Base-by-base conservation (phyloP, 2,329 filamentous ascomycete genomes). In the Aspergillus pseudotamarii region DNA sequence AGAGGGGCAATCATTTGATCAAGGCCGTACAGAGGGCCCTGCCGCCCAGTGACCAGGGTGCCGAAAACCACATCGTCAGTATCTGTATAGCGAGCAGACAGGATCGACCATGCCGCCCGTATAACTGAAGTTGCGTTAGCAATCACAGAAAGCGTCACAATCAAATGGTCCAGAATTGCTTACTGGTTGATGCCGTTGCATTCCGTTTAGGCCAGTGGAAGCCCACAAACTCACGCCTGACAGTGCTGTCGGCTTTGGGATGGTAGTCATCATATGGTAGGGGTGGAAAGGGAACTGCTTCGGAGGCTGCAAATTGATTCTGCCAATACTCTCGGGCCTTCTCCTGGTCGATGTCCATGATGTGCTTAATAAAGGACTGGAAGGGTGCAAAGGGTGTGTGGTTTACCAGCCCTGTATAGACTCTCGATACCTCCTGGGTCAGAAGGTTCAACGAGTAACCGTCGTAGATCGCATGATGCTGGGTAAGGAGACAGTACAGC, bases 61-160 rank as follows among this genome's bases (percentile, higher is more conserved):
- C 78, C 79, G 70, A 79, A 82, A 1, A 78, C 59, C n/a, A 79
- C 74, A 62, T 81, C 78, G 28, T 78, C 16, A n/a, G 51, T n/a
- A n/a, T 54, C 28, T 4, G 51, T 71, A 21, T 71, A 74, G 2
- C 28, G 19, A 11, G 46, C 34, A 38, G 55, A 32, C 30, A 61
- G 21, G 19, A 61, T 21, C 21, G 59, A 54, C 59, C 59, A 61
- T 21, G 61, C 57, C 1, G 51, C 48, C 4, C 57, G 57, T 34
- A 63, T 59, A 43, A 51, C 16, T 28, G 12, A 23, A 46, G 43
- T n/a, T 16, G 45, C 4, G 23, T 48, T 14, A 48, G 21, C 45
- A 23, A 26, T 48, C 21, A 26, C 45, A 48, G 16, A 26, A 23
- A 23, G n/a, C 8, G 43, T 46, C n/a, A 46, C 8, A 46, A 23